A percentile compares a stretch with the other conserved stretches of the same genome.
These are phyloP conservation scores for Fraxinus nigra DNA, from an alignment of 305 asterid genomes.

Conservation along the genomic window DNA sequence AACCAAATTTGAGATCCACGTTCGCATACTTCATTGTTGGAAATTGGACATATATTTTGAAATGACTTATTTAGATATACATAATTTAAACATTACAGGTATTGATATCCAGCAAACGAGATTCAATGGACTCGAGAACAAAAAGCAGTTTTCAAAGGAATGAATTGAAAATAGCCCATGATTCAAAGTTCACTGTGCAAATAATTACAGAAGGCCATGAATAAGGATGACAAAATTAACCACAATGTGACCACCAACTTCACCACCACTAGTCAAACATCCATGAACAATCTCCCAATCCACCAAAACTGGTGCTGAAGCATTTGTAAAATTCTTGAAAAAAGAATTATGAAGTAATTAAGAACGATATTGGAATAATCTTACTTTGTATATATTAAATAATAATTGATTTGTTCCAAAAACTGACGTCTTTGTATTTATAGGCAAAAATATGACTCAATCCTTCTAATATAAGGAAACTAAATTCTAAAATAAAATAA, in stretches of 20 bases:
- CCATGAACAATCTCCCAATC: neutral
- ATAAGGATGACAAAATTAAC: neutral
- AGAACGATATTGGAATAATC: too few relatives aligned
- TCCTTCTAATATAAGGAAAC: too few relatives aligned
- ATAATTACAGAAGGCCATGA: neutral
- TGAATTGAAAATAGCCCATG: neutral
- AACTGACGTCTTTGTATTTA: too few relatives aligned
- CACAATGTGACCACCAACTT: neutral
- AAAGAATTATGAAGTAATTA: too few relatives aligned
- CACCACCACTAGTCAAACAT: neutral
- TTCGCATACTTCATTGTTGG: neutral
- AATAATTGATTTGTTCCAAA: too few relatives aligned
- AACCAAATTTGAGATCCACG: conserved; percentile 9
- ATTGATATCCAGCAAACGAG: neutral
- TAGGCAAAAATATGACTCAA: too few relatives aligned
- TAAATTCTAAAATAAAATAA: too few relatives aligned
- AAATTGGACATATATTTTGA: neutral
- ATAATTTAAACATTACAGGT: neutral
- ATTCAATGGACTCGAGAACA: neutral
- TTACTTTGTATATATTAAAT: too few relatives aligned
- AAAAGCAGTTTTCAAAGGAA: neutral
- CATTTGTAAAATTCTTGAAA: too few relatives aligned
- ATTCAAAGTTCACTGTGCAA: neutral
- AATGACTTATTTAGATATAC: neutral
- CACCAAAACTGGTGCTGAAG: neutral